Evolutionary conservation across 2,329 filamentous ascomycete species (phyloP).

Genomic region (Triangularia setosa): DNA sequence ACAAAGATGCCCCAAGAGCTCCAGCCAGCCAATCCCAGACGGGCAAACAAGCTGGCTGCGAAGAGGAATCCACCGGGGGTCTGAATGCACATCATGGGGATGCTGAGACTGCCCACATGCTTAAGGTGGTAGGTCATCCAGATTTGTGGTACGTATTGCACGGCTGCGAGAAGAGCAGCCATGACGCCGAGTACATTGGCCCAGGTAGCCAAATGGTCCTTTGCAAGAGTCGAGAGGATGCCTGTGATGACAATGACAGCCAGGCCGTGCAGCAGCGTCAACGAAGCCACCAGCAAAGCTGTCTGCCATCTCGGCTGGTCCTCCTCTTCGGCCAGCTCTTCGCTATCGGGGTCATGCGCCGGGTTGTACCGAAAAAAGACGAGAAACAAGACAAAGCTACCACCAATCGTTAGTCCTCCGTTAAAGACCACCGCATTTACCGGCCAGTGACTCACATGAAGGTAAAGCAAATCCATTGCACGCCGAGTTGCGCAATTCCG

Average conservation of each 20-base stretch:
- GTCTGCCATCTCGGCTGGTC: slow-evolving; percentile 69
- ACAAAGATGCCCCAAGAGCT: slow-evolving; percentile 93
- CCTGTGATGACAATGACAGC: slow-evolving; percentile 64
- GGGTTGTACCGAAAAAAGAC: slow-evolving; percentile 78
- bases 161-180: slow-evolving; percentile 70
- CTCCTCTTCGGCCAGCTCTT: slow-evolving; percentile 35
- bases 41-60: slow-evolving; percentile 74
- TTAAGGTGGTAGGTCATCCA: slow-evolving; percentile 83
- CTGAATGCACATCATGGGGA: slow-evolving; percentile 98
- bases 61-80: slow-evolving; percentile 91
- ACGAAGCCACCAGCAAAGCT: slow-evolving; percentile 68
- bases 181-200: slow-evolving; percentile 81
- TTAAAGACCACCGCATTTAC: not conserved
- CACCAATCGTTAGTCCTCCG: not conserved
- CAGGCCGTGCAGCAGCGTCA: slow-evolving; percentile 74
- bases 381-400: slow-evolving; percentile 85
- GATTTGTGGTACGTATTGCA: slow-evolving; percentile 96
- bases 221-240: slow-evolving; percentile 61
- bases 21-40: slow-evolving; percentile 81
- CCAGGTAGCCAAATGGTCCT: slow-evolving; percentile 67
- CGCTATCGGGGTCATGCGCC: slow-evolving; percentile 44
- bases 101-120: slow-evolving; percentile 84
- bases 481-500: slow-evolving; percentile 84
- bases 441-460: slow-evolving; percentile 65
- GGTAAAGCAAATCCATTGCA: slow-evolving; percentile 89